Evolutionary conservation across 1,139 yeast genomes (phyloP), one percentile per base, ranked within the genome.

Genomic region (Suhomyces bribrorum): DNA sequence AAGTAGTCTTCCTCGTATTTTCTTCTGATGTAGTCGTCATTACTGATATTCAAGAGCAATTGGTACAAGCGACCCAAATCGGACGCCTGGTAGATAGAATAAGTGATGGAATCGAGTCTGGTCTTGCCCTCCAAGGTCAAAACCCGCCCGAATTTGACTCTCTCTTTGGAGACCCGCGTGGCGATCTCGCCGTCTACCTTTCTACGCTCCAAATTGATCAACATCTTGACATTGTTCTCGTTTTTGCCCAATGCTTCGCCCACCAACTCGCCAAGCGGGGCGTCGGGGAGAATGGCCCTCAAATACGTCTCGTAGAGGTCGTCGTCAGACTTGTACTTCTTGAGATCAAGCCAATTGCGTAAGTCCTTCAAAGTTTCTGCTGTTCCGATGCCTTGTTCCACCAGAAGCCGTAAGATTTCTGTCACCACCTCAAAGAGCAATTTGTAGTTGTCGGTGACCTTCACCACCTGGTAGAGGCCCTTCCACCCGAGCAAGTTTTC

Each of bases 401-500:
- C 36, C 26, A 54, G 58, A 9, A 56, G 47, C 14, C 49, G 45
- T 5, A 69, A 43, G 26, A 54, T 52, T 3, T 45, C 37, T 1
- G 64, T 51, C 24, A 76, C 57, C 5, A 75, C 66, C 1, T 62
- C 61, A 52, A 85, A 82, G 48, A 83, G 76, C 11, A 64, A 54
- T 8, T 57, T 53, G 50, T 63, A 73, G 38, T 79, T 71, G 11
- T 61, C 50, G n/a, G 53, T 53, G 5, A 56, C 52, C 38, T 63
- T 66, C 23, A 39, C 58, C 45, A 40, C 61, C 57, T 48, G 58
- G 45, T 80, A 62, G 44, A 83, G 70, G 0, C 97, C 97, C 56
- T 86, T 88, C 95, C 95, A 89, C 0, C 92, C 95, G 18, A 77
- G 58, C 1, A 80, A 46, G 38, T 81, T 79, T 1, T 66, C 64